These are phyloP conservation scores for Lumnitzera racemosa DNA, from an alignment of 345 rosid genomes.

Conservation along the genomic window DNA sequence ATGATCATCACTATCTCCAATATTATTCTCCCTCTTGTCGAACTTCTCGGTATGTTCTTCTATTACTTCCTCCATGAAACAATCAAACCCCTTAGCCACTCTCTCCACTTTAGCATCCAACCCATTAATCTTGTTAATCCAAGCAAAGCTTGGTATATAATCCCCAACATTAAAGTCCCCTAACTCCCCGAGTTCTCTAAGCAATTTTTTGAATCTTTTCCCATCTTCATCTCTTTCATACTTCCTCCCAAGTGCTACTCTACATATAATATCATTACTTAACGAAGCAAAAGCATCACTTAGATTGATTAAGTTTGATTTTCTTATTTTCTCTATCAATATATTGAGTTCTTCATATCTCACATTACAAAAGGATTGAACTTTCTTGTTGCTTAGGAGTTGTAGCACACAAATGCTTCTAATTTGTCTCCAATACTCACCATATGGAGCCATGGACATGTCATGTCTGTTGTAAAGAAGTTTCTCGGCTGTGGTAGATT, in stretches of 20 bases:
- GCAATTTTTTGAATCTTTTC: slow-evolving; percentile 18
- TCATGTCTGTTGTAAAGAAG: slow-evolving; percentile 34
- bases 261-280: slow-evolving; percentile 35
- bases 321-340: slow-evolving; percentile 19
- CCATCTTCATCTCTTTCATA: slow-evolving; percentile 15
- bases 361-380: slow-evolving; percentile 24
- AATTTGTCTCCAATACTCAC: slow-evolving; percentile 71
- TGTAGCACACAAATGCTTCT: slow-evolving; percentile 38
- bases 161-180: slow-evolving; percentile 23
- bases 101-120: slow-evolving; percentile 15
- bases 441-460: slow-evolving; percentile 37
- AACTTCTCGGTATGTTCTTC: slow-evolving; percentile 9
- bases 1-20: not conserved
- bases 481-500: slow-evolving; percentile 4
- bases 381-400: slow-evolving; percentile 39
- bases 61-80: slow-evolving; percentile 15
- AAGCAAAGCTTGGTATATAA: too few relatives aligned
- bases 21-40: not conserved
- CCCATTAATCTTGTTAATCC: slow-evolving; percentile 13
- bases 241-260: slow-evolving; percentile 42
- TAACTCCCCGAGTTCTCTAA: slow-evolving; percentile 18
- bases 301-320: slow-evolving; percentile 22
- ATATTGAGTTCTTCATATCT: slow-evolving; percentile 37
- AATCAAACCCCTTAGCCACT: slow-evolving; percentile 18
- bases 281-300: slow-evolving; percentile 19